Base-by-base conservation (phyloP, 176 grass and related monocot species). In the Puccinellia tenuiflora region DNA sequence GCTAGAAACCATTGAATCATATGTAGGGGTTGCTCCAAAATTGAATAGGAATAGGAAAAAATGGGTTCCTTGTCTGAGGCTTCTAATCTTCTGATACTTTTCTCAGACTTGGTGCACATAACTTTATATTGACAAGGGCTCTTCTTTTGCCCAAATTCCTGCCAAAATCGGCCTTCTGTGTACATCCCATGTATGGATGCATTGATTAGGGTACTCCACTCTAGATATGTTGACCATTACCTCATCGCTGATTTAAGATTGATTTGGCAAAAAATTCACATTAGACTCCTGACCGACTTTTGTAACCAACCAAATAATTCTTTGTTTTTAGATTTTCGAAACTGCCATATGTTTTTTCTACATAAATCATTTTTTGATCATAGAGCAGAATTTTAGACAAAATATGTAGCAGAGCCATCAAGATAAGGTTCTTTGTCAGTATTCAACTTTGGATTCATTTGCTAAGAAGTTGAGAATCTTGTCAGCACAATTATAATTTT, bases 161-260 rank as follows among this genome's bases (percentile, higher is more conserved):
- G 22, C 48, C 14, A 0, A 65, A 80, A 37, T 81, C 31, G 34
- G 12, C 16, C 60, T 79, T 46, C 18, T 47, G 38, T 29, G 22
- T 46, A 70, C 35, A 47, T 72, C 68, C n/a, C 35, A 9, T 48
- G 15, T 35, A 31, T 38, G 21, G 31, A 66, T 80, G 78, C 46
- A 81, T 81, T n/a, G n/a, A 80, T 80, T 80, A 16, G 40, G 14
- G 78, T 26, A 38, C 43, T 77, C 67, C 21, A n/a, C n/a, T n/a
- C n/a, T n/a, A 51, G 39, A 38, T 35, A 40, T 81, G 46, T 20
- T 26, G n/a, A 3, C 8, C 47, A 38, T 53, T 67, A 31, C 63
- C 46, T 68, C 15, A 46, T 80, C 22, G 1, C 45, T 55, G n/a
- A 40, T 51, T 40, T 54, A 40, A 69, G 31, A 69, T 81, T 69